Base-by-base conservation (phyloP, 495 filamentous ascomycete species). In the Hypoxylon trugodes region DNA sequence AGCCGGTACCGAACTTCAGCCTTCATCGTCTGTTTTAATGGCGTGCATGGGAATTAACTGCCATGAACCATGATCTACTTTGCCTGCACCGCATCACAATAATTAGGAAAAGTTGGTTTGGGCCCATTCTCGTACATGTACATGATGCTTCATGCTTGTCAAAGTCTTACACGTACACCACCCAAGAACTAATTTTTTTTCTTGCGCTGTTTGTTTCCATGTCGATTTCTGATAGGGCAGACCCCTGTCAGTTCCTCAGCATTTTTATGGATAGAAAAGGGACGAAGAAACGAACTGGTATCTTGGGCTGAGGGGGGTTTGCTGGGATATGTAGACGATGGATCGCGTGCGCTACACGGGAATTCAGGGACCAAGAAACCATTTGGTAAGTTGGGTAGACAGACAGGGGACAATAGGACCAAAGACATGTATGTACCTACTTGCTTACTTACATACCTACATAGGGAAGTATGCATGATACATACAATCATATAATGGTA, bases 51-150 rank as follows among this genome's bases (percentile, higher is more conserved):
- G 33, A 55, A 59, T 45, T n/a, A 70, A 73, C 36, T 68, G 70
- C 70, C 70, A 73, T 69, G 70, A 73, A 73, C 70, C 59, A 70
- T 70, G 70, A 73, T 73, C 70, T 52, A 51, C 70, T 69, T 68
- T 59, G 45, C 67, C 55, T 68, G 61, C 60, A 65, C 68, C 45
- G 60, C 65, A 61, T 60, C 62, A 69, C 60, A 68, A 66, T 60
- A 57, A 70, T 64, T 70, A 65, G 47, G 37, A 69, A 68, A 72
- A 68, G 58, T 59, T 69, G 67, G 70, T 63, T 68, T 66, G 63
- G 68, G 58, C 50, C 64, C 65, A 51, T 68, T 42, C 50, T 49
- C 59, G 41, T 65, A 73, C 65, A 66, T 68, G 41, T 65, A 73
- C 65, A 66, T 68, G 67, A 59, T 72, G 56, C 70, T 57, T 68